Conservation (phyloP, 345 rosid genomes). For the Camelina neglecta region DNA sequence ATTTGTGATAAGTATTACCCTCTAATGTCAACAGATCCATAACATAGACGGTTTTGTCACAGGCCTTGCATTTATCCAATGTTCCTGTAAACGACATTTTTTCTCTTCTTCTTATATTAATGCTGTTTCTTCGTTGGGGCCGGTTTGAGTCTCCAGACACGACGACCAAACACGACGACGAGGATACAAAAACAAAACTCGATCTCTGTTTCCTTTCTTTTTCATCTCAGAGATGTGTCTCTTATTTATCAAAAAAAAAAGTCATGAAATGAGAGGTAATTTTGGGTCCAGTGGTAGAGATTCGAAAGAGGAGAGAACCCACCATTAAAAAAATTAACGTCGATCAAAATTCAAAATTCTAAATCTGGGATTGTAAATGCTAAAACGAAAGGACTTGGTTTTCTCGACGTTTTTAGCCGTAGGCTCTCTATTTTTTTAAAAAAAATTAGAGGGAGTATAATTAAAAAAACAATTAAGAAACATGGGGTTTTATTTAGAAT, state of each 20-base stretch:
- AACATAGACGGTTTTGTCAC: slow-evolving; percentile 90
- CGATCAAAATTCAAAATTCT: slow-evolving; percentile 19
- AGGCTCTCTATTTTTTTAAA: background rate
- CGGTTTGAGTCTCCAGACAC: slow-evolving; percentile 25
- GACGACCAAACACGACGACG: slow-evolving; percentile 32
- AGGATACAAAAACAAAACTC: slow-evolving; percentile 18
- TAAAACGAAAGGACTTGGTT: slow-evolving; percentile 16
- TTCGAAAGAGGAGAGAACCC: slow-evolving; percentile 36
- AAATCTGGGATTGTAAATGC: slow-evolving; percentile 3
- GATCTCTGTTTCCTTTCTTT: slow-evolving; percentile 3
- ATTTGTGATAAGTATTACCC: slow-evolving; percentile 88
- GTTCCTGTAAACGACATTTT: slow-evolving; percentile 92
- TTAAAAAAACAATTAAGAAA: too few relatives aligned
- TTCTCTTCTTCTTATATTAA: background rate
- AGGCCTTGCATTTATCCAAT: slow-evolving; percentile 96
- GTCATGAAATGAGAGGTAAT: slow-evolving; percentile 19
- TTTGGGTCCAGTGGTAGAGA: slow-evolving; percentile 41
- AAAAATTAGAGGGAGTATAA: too few relatives aligned
- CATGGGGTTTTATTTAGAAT: too few relatives aligned
- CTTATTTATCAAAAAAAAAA: slow-evolving; percentile 28
- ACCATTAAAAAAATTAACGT: background rate
- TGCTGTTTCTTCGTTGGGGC: background rate
- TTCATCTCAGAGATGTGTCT: background rate
- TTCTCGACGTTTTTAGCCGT: background rate
- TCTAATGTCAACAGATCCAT: slow-evolving; percentile 86